Evolutionary conservation across 2,329 filamentous ascomycete species (phyloP).

Genomic region (Aspergillus eucalypticola): DNA sequence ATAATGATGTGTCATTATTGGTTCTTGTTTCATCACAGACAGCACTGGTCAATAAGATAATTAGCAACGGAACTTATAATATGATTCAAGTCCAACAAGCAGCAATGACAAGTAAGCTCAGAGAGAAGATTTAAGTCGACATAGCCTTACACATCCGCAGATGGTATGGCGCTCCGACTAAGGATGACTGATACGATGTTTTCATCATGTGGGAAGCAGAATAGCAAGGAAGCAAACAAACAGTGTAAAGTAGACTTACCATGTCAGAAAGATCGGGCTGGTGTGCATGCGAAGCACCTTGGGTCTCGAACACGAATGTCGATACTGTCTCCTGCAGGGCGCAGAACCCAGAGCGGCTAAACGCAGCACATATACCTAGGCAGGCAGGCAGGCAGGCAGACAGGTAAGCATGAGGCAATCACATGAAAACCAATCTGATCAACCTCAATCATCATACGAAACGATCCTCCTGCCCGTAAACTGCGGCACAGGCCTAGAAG

Average conservation of each 20-base stretch:
- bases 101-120: conserved; percentile 27
- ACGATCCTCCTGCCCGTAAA: conserved; percentile 36
- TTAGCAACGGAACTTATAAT: not conserved
- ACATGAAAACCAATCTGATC: not conserved
- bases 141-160: conserved; percentile 42
- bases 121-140: conserved; percentile 51
- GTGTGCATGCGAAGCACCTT: not conserved
- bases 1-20: not conserved
- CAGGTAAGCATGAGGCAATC: not conserved
- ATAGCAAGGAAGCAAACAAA: conserved; percentile 1
- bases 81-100: not conserved
- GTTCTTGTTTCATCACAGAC: not conserved
- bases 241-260: not conserved
- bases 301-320: too few species aligned
- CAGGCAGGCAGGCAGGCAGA: not conserved
- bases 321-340: too few species aligned
- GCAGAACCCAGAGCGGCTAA: too few species aligned
- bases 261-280: too few species aligned
- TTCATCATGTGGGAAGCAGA: conserved; percentile 65
- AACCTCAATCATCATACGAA: conserved; percentile 41
- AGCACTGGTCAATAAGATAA: not conserved
- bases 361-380: too few species aligned
- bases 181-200: conserved; percentile 91
- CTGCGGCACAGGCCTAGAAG: conserved; percentile 6
- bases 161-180: conserved; percentile 69